Base-by-base conservation (phyloP, 176 grass and related monocot genomes). In the Carex myosuroides region DNA sequence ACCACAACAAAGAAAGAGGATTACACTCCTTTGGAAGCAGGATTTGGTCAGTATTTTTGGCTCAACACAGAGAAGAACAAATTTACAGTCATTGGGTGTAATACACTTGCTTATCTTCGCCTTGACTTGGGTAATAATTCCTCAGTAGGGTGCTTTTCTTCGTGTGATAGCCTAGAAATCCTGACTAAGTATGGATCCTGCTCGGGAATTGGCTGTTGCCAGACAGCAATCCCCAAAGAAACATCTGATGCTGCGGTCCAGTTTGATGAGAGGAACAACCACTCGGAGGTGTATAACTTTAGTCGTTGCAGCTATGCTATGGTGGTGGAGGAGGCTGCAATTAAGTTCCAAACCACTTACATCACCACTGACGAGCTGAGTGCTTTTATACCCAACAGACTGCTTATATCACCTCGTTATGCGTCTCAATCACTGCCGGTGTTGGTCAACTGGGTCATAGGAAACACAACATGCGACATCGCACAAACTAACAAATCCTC, bases 241-340 rank as follows among this genome's bases (percentile, higher is more conserved):
- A 30, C 22, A 3, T 29, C 61, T 64, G 29, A 12, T 4, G 1
- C 10, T 64, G 3, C 4, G 39, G 0, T 41, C 39, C 4, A 3
- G 11, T 30, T 64, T 22, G 61, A 64, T 64, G 3, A 42, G 41
- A 44, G 41, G 41, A 7, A 44, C 58, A 85, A 69, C 26, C 59
- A 32, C 1, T 18, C 66, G 12, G 4, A 0, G 3, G 79, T 76
- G n/a, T 52, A 81, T 33, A 3, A 52, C 50, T 64, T 37, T 4
- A 82, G 64, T 14, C 53, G 8, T 13, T 90, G 89, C 59, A 73
- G 74, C 64, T 90, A 87, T 16, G 89, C 64, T 0, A 62, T 81
- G 3, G 66, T 90, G 1, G 57, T 85, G 0, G 33, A 35, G 55
- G 85, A 87, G 53, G 13, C 0, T 1, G 85, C 8, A 12, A 85